A percentile compares a stretch with the other conserved stretches of the same genome.
These are phyloP conservation scores for Pelargonium citronellum DNA, from an alignment of 441 rosid species.

Conservation along the genomic window DNA sequence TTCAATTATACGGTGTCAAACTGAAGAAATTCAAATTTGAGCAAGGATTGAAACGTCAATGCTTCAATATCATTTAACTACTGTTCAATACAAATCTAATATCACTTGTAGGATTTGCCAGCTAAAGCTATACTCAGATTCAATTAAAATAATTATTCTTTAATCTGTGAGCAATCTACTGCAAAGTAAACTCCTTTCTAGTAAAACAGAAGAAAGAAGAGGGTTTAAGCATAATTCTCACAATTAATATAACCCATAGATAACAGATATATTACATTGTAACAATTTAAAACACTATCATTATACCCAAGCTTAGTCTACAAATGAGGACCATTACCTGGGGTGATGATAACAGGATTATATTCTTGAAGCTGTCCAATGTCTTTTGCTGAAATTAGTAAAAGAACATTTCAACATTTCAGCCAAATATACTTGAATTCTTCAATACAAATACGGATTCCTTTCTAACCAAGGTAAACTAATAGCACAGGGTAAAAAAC, in stretches of 20 bases:
- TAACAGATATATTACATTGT: not conserved
- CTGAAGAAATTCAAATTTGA: not conserved
- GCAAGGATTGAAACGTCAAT: not conserved
- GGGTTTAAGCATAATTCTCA: no score
- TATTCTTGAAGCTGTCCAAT: conserved; percentile 60
- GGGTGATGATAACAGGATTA: conserved; percentile 74
- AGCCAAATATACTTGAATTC: not conserved
- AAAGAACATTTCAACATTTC: conserved; percentile 20
- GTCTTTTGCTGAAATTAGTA: conserved; percentile 70
- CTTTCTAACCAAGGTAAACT: not conserved
- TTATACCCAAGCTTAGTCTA: not conserved
- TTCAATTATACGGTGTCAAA: not conserved
- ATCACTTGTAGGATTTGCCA: not conserved
- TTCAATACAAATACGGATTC: not conserved
- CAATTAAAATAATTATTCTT: not conserved
- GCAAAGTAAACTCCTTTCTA: not conserved
- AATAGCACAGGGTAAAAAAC: not conserved
- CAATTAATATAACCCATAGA: not conserved
- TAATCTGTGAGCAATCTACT: not conserved
- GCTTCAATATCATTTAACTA: not conserved
- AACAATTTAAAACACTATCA: not conserved
- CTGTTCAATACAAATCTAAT: not conserved
- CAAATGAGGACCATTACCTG: conserved; percentile 45
- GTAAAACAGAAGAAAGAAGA: no score
- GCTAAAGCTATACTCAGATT: not conserved